Evolutionary conservation across 148 eudicot species (phyloP).

Genomic region (Mesembryanthemum crystallinum): DNA sequence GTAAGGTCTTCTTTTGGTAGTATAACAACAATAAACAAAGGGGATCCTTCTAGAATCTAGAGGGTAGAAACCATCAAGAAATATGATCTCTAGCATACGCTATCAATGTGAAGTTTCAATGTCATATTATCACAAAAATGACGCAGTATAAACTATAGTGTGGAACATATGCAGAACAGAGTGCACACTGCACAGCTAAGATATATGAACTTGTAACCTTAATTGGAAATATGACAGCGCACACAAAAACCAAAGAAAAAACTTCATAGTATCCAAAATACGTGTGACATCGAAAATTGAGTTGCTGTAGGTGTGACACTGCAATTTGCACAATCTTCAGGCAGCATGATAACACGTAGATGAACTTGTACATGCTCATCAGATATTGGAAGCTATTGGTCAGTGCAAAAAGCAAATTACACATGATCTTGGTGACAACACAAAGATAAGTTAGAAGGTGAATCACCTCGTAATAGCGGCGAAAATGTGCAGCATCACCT

Average conservation of each 20-base stretch:
- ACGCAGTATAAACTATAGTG: too few species aligned
- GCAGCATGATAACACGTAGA: neutral
- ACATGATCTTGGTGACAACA: neutral
- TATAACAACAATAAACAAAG: neutral
- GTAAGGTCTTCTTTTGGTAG: neutral
- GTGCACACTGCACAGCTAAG: neutral
- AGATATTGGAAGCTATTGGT: neutral
- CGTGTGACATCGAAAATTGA: neutral
- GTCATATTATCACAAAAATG: neutral
- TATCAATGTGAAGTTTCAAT: too few species aligned
- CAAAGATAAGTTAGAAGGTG: constrained; percentile 14
- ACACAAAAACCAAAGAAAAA: too few species aligned
- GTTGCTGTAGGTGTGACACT: too few species aligned
- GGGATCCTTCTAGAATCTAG: neutral
- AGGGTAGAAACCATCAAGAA: neutral
- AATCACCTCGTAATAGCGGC: constrained; percentile 86
- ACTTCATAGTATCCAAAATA: too few species aligned
- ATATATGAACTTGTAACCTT: neutral
- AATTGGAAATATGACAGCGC: too few species aligned
- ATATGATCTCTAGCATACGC: neutral
- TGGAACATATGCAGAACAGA: too few species aligned
- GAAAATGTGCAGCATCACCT: constrained; percentile 87
- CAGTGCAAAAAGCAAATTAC: constrained; percentile 1
- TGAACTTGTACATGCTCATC: neutral
- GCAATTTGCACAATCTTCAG: neutral